A percentile compares a stretch with the other conserved stretches of the same genome.
Evolutionary conservation across 345 rosid genomes (phyloP).

Genomic region (Gossypium sturtianum): DNA sequence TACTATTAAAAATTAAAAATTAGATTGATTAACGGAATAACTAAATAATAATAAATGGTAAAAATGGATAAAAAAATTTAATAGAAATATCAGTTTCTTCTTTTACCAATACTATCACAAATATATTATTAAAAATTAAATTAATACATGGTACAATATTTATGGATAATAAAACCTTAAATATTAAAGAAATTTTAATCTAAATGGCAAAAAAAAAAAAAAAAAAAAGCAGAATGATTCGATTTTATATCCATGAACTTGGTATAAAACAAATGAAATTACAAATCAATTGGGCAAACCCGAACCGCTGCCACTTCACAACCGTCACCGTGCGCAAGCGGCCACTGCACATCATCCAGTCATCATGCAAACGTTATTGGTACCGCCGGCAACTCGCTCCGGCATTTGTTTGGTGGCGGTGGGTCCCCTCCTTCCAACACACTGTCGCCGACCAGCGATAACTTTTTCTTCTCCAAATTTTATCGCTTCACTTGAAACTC

Average conservation of each 20-base stretch:
- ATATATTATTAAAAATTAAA: no score
- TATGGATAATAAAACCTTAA: no score
- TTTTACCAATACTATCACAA: no score
- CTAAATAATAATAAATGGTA: no score
- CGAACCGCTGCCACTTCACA: background rate
- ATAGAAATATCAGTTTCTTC: no score
- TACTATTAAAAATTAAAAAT: no score
- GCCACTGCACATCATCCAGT: background rate
- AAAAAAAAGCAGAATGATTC: no score
- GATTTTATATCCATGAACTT: no score
- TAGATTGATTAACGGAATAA: fast-evolving
- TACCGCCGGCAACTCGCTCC: slow-evolving; percentile 42
- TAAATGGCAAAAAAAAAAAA: no score
- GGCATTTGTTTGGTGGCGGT: slow-evolving; percentile 28
- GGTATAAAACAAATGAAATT: background rate
- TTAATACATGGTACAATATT: no score
- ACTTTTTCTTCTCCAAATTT: slow-evolving; percentile 19
- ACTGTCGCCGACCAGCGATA: slow-evolving; percentile 13
- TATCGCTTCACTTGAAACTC: slow-evolving; percentile 11
- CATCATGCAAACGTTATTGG: slow-evolving; percentile 55
- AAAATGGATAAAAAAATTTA: no score
- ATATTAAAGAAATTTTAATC: no score
- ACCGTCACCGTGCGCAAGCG: background rate
- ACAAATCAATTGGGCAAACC: background rate
- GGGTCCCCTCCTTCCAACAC: slow-evolving; percentile 21